These are phyloP conservation scores for Ophiosphaerella narmari DNA, from an alignment of 2,329 filamentous ascomycete species.

Conservation along the genomic window DNA sequence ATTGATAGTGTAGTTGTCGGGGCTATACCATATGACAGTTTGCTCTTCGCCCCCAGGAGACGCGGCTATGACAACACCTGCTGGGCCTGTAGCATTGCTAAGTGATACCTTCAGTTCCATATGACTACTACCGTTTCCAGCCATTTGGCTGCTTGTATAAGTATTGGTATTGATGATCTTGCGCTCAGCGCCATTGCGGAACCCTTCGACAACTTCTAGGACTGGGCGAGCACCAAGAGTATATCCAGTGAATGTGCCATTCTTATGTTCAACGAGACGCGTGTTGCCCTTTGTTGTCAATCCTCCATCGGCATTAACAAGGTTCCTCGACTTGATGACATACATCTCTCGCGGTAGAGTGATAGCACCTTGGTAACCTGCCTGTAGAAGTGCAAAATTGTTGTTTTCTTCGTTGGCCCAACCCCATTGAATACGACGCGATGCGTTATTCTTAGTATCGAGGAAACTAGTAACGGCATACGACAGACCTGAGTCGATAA, in stretches of 20 bases:
- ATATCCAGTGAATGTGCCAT: conserved; percentile 50
- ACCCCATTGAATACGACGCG: conserved; percentile 53
- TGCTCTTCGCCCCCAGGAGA: conserved; percentile 51
- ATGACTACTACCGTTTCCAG: conserved; percentile 39
- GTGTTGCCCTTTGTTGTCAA: conserved; percentile 44
- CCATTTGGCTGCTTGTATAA: conserved; percentile 27
- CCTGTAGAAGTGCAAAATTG: conserved; percentile 48
- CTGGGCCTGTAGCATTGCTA: conserved; percentile 45
- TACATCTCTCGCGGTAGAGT: conserved; percentile 54
- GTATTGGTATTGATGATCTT: conserved; percentile 23
- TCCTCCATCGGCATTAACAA: conserved; percentile 43
- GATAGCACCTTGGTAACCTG: conserved; percentile 52
- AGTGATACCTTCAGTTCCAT: conserved; percentile 50
- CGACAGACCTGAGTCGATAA: conserved; percentile 50
- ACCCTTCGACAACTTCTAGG: conserved; percentile 49
- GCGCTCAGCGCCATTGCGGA: conserved; percentile 36
- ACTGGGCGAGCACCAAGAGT: conserved; percentile 53
- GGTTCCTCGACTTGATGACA: conserved; percentile 49
- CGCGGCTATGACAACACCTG: conserved; percentile 50
- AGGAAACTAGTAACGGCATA: conserved; percentile 55
- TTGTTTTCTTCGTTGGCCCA: conserved; percentile 54
- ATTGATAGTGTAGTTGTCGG: conserved; percentile 52
- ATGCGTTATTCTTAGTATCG: conserved; percentile 52
- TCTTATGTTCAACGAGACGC: conserved; percentile 37
- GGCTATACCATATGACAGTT: conserved; percentile 53